Base-by-base conservation (phyloP, 371 early-diverging fungal genomes). In the Caulochytrium protostelioides region DNA sequence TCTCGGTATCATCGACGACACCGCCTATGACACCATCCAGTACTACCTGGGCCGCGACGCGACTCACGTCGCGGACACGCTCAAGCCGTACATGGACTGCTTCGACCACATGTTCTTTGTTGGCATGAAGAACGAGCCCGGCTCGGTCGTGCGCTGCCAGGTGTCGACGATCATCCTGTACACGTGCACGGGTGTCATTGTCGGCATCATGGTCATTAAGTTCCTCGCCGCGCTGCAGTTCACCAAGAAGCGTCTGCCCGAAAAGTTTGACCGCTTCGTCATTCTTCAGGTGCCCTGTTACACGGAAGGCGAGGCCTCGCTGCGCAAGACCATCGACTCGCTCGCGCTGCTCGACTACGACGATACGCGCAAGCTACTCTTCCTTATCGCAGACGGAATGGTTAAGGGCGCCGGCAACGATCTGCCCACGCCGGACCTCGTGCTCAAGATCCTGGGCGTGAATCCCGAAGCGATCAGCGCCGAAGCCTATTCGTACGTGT, bases 401-500 rank as follows among this genome's bases (percentile, higher is more conserved):
- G 35, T 92, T 52, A 78, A 81, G 57, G 98, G 98, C 30, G 69
- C 78, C 30, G 98, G 97, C 41, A 95, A 97, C 53, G 94, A 91
- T 39, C 69, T 76, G 22, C 83, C 92, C 5, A 99, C 99, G 0
- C 94, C 98, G 16, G 80, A 89, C 39, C 89, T 97, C 42, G 83
- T 94, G 10, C 57, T 91, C 35, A 80, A 95, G 46, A 77, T 98
- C 30, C 65, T 97, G 13, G 89, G 89, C 5, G 77, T 90, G 19
- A 41, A 83, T 32, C 87, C 94, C 4, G 84, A 84, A 43, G 79
- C 94, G 0, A 65, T 82, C 37, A 72, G 72, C 52, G n/a, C n/a
- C n/a, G n/a, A n/a, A n/a, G n/a, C n/a, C n/a, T n/a, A n/a, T n/a
- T n/a, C n/a, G n/a, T 99, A 89, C 68, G 63, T 85, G 42, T 79